phyloP scores from a whole-genome alignment of 75 land plant species.

The Cupressus sempervirens region DNA sequence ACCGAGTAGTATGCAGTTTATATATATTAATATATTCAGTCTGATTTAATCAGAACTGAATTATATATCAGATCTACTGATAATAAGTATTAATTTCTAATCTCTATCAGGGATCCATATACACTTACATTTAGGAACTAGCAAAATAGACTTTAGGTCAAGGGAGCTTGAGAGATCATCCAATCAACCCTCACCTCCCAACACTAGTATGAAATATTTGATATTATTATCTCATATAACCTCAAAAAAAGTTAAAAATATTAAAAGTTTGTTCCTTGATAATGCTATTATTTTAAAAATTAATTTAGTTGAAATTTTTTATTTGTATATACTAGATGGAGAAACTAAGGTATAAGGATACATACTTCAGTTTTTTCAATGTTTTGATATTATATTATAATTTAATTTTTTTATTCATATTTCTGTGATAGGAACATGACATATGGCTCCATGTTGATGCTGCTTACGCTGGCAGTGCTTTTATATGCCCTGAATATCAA shows the following conservation, averaged over 20 bases:
- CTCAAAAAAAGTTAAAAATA: not conserved
- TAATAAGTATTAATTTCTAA: too few relatives aligned
- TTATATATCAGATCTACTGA: too few relatives aligned
- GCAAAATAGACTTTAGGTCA: too few relatives aligned
- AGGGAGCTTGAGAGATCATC: too few relatives aligned
- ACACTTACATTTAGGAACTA: too few relatives aligned
- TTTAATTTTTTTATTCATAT: not conserved
- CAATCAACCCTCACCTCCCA: not conserved
- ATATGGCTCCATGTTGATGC: constrained; percentile 84
- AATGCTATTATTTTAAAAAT: not conserved
- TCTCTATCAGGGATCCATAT: too few relatives aligned
- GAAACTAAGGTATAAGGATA: not conserved
- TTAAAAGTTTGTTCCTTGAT: not conserved
- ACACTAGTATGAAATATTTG: not conserved
- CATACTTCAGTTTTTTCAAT: not conserved
- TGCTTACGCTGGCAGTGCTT: constrained; percentile 90
- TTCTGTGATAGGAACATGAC: constrained; percentile 29
- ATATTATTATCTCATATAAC: not conserved
- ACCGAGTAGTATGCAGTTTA: too few relatives aligned
- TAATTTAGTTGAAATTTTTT: not conserved
- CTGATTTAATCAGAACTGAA: too few relatives aligned
- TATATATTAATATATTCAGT: too few relatives aligned
- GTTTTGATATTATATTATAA: not conserved
- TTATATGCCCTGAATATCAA: constrained; percentile 82
- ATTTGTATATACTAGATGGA: not conserved